These are phyloP conservation scores for Acanthamoeba quina DNA, from an alignment of 208 protist genomes.

Conservation along the genomic window DNA sequence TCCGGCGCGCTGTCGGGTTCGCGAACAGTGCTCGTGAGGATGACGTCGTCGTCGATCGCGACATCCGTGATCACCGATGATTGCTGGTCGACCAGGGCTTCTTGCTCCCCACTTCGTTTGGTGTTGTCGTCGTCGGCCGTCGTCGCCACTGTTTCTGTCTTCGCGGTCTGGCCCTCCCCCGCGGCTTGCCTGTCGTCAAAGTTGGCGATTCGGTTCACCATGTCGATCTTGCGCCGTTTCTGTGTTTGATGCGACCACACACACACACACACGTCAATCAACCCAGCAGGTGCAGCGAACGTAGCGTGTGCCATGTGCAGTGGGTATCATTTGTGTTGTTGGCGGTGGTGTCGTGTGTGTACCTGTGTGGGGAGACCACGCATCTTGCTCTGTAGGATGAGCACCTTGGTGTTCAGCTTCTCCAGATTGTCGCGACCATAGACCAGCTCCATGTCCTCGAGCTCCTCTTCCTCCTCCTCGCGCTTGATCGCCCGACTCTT, in stretches of 20 bases:
- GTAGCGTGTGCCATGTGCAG: background rate
- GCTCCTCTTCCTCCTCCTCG: background rate
- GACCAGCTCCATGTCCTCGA: background rate
- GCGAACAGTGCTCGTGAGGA: background rate
- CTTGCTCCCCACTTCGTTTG: too few relatives aligned
- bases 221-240: constrained; percentile 20
- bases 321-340: background rate
- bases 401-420: background rate
- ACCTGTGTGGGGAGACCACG: constrained; percentile 47
- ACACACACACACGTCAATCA: background rate
- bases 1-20: background rate
- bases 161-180: too few relatives aligned
- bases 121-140: too few relatives aligned
- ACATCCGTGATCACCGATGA: too few relatives aligned
- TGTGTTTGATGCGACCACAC: background rate
- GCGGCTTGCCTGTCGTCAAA: background rate
- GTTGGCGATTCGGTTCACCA: constrained; percentile 13
- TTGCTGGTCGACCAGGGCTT: too few relatives aligned
- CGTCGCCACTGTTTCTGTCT: too few relatives aligned
- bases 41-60: background rate
- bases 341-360: background rate
- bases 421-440: background rate
- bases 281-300: background rate
- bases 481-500: background rate
- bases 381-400: constrained; percentile 62